Evolutionary conservation across 2,329 filamentous ascomycete genomes (phyloP), one percentile per base, ranked within the genome.

Genomic region (Apiospora kogelbergensis): DNA sequence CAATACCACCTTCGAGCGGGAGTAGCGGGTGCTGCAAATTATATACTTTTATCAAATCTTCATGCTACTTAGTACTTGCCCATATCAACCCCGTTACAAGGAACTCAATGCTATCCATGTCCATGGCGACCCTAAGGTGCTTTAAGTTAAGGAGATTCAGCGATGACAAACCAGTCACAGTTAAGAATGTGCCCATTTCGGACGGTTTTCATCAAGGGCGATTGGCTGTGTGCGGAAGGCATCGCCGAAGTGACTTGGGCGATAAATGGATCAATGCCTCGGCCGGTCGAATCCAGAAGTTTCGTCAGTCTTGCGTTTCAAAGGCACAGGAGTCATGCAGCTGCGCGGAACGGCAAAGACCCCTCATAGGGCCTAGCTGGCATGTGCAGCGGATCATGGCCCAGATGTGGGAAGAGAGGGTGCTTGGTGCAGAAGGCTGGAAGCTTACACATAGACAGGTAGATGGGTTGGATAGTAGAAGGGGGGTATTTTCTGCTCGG

Each of bases 291-390:
- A 37, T 60, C 53, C 53, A 60, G 53, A 60, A 37, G 17, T 37
- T 60, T 60, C 53, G 26, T 60, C 53, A 60, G 53, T 60, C 26
- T 33, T 26, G 53, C 30, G 53, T 60, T 60, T 60, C 53, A 60
- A 33, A 17, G 26, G 15, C 24, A 60, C 53, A 26, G 37, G 26
- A 60, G 53, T 30, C 53, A 60, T 60, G 53, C 53, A 37, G 11
- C 26, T 15, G 26, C 26, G 53, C 53, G 17, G 30, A 33, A n/a
- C 53, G 53, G 53, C 53, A 60, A 60, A 60, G 53, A 60, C 26
- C 53, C 53, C 53, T 60, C 53, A 60, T 60, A 60, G 53, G 53
- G 53, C 53, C 53, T 60, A 60, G 53, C 53, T 60, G 30, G 53
- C 53, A 37, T 33, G 30, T 33, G 26, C 15, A 11, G 53, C 53